These are phyloP conservation scores for Populus tremula DNA, from an alignment of 345 rosid genomes.

Conservation along the genomic window DNA sequence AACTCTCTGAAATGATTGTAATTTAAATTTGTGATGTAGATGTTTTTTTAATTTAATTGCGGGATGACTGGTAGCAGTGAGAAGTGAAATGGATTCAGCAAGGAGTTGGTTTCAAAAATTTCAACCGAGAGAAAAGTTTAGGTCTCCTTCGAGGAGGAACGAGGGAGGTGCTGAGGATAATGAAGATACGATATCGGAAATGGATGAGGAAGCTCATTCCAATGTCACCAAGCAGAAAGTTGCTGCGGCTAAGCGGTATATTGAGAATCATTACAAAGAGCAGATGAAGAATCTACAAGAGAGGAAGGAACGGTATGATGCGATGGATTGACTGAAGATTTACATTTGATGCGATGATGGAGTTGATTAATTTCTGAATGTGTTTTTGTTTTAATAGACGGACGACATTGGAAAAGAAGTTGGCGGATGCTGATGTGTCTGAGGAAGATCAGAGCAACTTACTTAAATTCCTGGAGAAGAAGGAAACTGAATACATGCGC, in stretches of 20 bases:
- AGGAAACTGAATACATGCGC: slow-evolving; percentile 97
- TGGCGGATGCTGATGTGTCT: slow-evolving; percentile 94
- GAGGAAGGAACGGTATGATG: slow-evolving; percentile 61
- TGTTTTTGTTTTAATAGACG: slow-evolving; percentile 41
- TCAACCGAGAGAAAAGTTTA: slow-evolving; percentile 55
- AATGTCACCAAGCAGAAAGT: slow-evolving; percentile 62
- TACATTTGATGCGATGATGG: background rate
- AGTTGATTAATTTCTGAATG: background rate
- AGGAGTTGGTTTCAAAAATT: slow-evolving; percentile 73
- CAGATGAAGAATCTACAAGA: slow-evolving; percentile 83
- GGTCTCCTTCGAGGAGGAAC: slow-evolving; percentile 21
- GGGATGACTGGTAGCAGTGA: background rate
- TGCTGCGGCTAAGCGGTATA: slow-evolving; percentile 87
- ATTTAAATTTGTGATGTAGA: no score
- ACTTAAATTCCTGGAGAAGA: slow-evolving; percentile 84
- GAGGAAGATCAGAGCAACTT: slow-evolving; percentile 94
- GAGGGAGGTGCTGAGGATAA: slow-evolving; percentile 5
- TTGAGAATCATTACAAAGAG: slow-evolving; percentile 82
- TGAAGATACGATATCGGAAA: background rate
- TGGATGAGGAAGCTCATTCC: slow-evolving; percentile 16
- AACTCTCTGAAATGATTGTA: no score
- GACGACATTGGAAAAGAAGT: slow-evolving; percentile 67
- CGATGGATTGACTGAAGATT: background rate
- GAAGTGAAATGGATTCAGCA: slow-evolving; percentile 60
- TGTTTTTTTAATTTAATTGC: background rate